phyloP scores from a whole-genome alignment of 305 asterid species.

The Nicotiana rustica region DNA sequence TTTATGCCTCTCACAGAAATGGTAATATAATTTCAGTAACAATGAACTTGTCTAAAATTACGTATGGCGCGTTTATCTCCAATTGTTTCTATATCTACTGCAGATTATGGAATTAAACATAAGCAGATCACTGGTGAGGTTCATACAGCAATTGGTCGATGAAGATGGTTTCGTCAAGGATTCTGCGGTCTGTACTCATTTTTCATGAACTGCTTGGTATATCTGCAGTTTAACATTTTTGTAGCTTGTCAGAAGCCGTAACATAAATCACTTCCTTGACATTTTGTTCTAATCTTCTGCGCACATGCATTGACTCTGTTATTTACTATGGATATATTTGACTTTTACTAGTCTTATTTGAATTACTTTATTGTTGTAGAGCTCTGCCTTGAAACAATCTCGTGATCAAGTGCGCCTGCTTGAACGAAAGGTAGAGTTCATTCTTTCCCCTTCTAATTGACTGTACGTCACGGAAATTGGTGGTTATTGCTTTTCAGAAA shows the following conservation, averaged over 20 bases:
- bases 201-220: not conserved
- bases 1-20: slow-evolving; percentile 87
- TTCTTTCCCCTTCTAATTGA: slow-evolving; percentile 29
- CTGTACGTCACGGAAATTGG: slow-evolving; percentile 19
- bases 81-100: slow-evolving; percentile 37
- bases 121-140: slow-evolving; percentile 64
- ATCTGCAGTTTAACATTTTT: slow-evolving; percentile 20
- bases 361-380: slow-evolving; percentile 54
- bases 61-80: slow-evolving; percentile 33
- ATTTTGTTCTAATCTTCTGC: not conserved
- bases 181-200: slow-evolving; percentile 75
- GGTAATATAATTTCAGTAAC: slow-evolving; percentile 52
- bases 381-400: slow-evolving; percentile 76
- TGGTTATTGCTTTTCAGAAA: not conserved
- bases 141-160: slow-evolving; percentile 77
- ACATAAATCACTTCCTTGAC: not conserved
- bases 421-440: slow-evolving; percentile 74
- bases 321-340: not conserved
- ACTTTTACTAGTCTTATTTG: not conserved
- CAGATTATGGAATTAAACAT: slow-evolving; percentile 79
- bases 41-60: slow-evolving; percentile 22
- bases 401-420: slow-evolving; percentile 77
- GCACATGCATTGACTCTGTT: not conserved
- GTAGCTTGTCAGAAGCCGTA: slow-evolving; percentile 10
- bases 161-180: slow-evolving; percentile 97